Percentiles rank a stretch among this genome's conserved stretches.
phyloP scores from a whole-genome alignment of 2,329 filamentous ascomycete species.

The Rutstroemia sydowiana region DNA sequence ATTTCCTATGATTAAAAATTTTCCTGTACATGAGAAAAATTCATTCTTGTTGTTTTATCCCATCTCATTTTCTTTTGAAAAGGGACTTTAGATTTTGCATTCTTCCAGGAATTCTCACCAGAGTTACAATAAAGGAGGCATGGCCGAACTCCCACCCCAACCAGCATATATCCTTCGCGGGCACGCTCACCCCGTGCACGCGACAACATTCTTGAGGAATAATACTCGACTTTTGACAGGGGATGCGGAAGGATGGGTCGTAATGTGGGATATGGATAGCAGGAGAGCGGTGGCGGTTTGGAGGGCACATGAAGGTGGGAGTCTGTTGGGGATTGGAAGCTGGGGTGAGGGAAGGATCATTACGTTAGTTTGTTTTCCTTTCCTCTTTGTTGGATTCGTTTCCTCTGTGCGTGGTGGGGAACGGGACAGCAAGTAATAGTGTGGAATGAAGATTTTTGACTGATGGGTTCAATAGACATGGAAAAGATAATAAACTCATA shows the following conservation, averaged over 20 bases:
- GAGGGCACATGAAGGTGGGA: conserved; percentile 66
- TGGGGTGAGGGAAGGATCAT: conserved; percentile 71
- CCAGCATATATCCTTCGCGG: conserved; percentile 66
- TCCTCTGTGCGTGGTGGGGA: neutral
- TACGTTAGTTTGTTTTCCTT: conserved; percentile 54
- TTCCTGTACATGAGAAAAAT: too few relatives aligned
- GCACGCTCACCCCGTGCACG: conserved; percentile 74
- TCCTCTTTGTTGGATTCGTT: neutral
- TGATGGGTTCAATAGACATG: conserved; percentile 57
- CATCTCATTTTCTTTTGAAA: too few relatives aligned
- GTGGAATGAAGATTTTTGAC: neutral
- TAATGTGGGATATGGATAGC: conserved; percentile 76
- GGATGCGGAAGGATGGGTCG: conserved; percentile 83
- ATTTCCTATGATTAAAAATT: too few relatives aligned
- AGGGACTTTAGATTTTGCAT: too few relatives aligned
- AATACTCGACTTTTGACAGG: conserved; percentile 78
- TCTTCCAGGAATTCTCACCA: too few relatives aligned
- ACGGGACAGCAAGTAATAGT: too few relatives aligned
- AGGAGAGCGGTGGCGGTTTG: conserved; percentile 80
- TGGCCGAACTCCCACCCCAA: conserved; percentile 24
- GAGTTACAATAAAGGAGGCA: too few relatives aligned
- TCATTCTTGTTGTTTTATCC: too few relatives aligned
- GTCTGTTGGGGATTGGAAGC: conserved; percentile 65
- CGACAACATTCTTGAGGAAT: conserved; percentile 60
- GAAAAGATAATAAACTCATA: conserved; percentile 77